A percentile compares a stretch with the other conserved stretches of the same genome.
Evolutionary conservation across 306 rosid genomes (phyloP).

Genomic region (Citrullus mucosospermus): DNA sequence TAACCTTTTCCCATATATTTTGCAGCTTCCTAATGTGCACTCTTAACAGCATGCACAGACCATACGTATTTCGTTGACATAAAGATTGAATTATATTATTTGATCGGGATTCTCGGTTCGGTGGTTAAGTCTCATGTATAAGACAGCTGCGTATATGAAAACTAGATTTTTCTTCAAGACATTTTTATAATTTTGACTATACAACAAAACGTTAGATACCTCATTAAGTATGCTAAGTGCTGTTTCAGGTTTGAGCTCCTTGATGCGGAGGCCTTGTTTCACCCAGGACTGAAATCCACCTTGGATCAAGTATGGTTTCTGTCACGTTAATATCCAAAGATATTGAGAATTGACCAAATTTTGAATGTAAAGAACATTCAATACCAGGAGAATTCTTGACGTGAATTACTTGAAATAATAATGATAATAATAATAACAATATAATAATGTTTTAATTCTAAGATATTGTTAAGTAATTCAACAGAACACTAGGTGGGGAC

Average conservation of each 20-base stretch:
- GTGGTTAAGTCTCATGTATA: background rate
- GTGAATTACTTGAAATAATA: background rate
- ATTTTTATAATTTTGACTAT: background rate
- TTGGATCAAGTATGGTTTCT: conserved; percentile 79
- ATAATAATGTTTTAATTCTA: background rate
- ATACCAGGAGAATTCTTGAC: background rate
- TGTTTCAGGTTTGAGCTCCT: conserved; percentile 85
- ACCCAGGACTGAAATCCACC: conserved; percentile 91
- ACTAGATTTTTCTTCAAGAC: background rate
- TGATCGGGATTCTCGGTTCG: background rate
- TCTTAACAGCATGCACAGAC: background rate
- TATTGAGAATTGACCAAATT: background rate
- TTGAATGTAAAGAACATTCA: background rate
- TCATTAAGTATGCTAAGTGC: conserved; percentile 65
- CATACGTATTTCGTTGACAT: background rate
- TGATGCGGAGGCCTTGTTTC: conserved; percentile 66
- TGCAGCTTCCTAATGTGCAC: background rate
- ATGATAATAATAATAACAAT: background rate
- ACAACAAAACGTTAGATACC: conserved; percentile 26
- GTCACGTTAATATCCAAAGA: conserved; percentile 13
- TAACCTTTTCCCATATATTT: background rate
- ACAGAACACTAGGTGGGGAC: background rate
- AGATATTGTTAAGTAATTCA: background rate
- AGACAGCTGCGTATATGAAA: background rate
- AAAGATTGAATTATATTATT: background rate